Evolutionary conservation across 306 rosid species (phyloP).

Genomic region (Albizia julibrissin): DNA sequence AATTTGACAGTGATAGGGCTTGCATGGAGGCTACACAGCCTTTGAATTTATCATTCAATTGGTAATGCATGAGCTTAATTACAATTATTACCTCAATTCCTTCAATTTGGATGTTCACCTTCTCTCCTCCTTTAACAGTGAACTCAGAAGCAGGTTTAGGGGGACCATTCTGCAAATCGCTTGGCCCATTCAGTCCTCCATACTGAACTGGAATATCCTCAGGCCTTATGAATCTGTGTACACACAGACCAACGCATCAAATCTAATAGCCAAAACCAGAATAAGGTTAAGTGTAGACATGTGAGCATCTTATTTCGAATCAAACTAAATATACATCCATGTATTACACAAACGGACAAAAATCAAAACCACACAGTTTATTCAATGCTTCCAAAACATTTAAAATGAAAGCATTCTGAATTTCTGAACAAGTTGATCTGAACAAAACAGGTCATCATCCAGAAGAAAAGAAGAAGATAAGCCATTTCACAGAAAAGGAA

Average conservation of each 20-base stretch:
- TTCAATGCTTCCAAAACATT: background rate
- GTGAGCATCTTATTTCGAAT: background rate
- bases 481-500: background rate
- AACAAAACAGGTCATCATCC: background rate
- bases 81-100: constrained; percentile 70
- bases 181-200: constrained; percentile 76
- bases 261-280: background rate
- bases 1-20: no score
- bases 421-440: background rate
- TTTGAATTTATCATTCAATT: no score
- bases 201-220: constrained; percentile 82
- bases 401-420: background rate
- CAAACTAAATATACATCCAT: background rate
- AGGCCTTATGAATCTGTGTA: constrained; percentile 74
- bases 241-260: background rate
- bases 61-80: background rate
- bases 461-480: background rate
- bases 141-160: constrained; percentile 96
- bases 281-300: background rate
- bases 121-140: constrained; percentile 88
- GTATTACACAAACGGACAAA: background rate
- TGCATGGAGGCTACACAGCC: no score
- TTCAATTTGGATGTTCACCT: constrained; percentile 91
- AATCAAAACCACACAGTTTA: background rate
- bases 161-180: constrained; percentile 74